Conservation (phyloP, 2,329 filamentous ascomycete genomes). For the Aspergillus luchuensis region DNA sequence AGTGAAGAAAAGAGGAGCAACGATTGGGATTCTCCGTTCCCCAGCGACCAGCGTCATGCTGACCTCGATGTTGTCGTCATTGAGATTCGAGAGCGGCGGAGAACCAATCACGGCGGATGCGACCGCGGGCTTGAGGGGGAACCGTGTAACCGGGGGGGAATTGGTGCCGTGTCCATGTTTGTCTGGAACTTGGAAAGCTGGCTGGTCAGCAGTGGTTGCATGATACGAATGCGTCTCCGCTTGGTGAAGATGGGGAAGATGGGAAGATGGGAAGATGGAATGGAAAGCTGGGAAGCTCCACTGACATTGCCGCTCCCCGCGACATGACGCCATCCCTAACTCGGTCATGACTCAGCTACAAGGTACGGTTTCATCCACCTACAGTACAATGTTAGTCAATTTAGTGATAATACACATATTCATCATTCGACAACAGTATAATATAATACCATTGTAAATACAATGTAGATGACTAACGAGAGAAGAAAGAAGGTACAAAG, state of each 20-base stretch:
- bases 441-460: no score
- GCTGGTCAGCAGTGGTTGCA: neutral
- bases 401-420: no score
- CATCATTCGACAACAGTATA: no score
- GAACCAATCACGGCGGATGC: slow-evolving; percentile 12
- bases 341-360: neutral
- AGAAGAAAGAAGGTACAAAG: no score
- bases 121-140: neutral
- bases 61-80: slow-evolving; percentile 30
- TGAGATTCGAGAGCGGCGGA: slow-evolving; percentile 8
- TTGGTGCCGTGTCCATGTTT: neutral
- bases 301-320: neutral
- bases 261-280: neutral
- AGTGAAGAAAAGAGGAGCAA: neutral
- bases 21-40: slow-evolving; percentile 10
- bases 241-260: neutral
- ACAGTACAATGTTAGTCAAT: no score
- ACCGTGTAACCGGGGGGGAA: slow-evolving; percentile 3
- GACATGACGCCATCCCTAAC: neutral
- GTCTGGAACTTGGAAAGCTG: neutral
- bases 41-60: slow-evolving; percentile 30
- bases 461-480: no score
- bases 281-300: neutral
- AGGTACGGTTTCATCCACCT: neutral
- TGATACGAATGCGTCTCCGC: neutral